Evolutionary conservation across 768 basidiomycete species (phyloP).

Genomic region (Hypholoma sublateritium): DNA sequence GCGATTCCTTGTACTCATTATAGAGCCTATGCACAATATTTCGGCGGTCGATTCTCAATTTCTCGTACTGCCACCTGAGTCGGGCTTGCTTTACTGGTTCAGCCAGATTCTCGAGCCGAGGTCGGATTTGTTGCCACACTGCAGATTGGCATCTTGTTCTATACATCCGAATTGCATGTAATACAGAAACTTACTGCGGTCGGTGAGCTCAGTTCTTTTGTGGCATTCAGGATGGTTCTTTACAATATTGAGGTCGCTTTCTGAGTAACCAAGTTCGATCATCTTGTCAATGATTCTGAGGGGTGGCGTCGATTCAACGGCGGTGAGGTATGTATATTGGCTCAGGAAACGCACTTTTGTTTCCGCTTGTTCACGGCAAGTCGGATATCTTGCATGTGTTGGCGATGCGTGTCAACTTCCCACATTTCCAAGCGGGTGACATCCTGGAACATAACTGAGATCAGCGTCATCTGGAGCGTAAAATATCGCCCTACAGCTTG

Average conservation of each 20-base stretch:
- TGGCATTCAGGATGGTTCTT: not conserved
- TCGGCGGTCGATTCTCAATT: not conserved
- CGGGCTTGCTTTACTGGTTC: not conserved
- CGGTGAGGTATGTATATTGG: too few relatives aligned
- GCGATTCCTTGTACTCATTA: constrained; percentile 14
- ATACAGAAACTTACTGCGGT: constrained; percentile 19
- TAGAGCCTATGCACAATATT: constrained; percentile 14
- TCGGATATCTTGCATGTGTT: not conserved
- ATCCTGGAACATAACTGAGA: not conserved
- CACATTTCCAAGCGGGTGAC: not conserved
- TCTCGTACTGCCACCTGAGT: not conserved
- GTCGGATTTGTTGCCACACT: constrained; percentile 9
- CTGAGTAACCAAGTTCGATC: constrained; percentile 6
- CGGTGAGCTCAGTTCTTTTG: constrained; percentile 19
- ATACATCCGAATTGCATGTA: not conserved
- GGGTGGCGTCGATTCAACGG: not conserved
- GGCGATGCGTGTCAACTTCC: not conserved
- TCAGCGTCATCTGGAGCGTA: not conserved
- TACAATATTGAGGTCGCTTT: not conserved
- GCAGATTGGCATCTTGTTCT: not conserved
- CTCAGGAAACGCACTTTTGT: not conserved
- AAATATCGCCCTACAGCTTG: constrained; percentile 5
- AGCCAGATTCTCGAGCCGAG: constrained; percentile 1
- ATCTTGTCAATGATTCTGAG: constrained; percentile 6
- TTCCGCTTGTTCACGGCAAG: not conserved